Evolutionary conservation across 2,329 filamentous ascomycete genomes (phyloP).

Genomic region (Pleurostoma richardsiae): DNA sequence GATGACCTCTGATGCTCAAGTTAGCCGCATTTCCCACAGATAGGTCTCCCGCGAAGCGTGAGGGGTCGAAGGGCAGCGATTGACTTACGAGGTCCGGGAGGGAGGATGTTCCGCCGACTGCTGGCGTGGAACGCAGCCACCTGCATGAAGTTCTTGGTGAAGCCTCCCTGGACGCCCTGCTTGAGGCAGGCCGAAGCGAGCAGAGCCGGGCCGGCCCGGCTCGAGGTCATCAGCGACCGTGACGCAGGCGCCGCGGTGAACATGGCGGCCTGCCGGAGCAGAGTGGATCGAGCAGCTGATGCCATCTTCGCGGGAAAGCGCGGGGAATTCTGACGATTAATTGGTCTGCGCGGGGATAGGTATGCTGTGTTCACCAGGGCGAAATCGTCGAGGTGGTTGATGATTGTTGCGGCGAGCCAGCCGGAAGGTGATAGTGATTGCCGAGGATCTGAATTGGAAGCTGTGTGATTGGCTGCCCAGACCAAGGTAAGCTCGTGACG

Average conservation of each 20-base stretch:
- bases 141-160: constrained; percentile 31
- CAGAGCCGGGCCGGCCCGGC: constrained; percentile 9
- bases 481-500: too few relatives aligned
- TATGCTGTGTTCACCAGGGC: neutral
- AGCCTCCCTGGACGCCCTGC: constrained; percentile 8
- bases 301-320: constrained; percentile 38
- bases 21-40: too few relatives aligned
- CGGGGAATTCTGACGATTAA: constrained; percentile 9
- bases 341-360: constrained; percentile 6
- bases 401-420: neutral
- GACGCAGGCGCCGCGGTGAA: constrained; percentile 31
- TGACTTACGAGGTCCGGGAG: constrained; percentile 76
- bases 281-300: constrained; percentile 48
- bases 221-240: constrained; percentile 22
- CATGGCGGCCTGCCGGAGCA: constrained; percentile 47
- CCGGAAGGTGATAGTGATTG: constrained; percentile 29
- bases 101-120: constrained; percentile 68
- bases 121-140: constrained; percentile 85
- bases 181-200: constrained; percentile 11
- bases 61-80: neutral
- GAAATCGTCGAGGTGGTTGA: neutral
- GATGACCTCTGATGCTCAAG: constrained; percentile 56
- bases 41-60: too few relatives aligned
- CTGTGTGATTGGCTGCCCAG: constrained; percentile 31
- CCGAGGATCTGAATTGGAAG: constrained; percentile 46